phyloP scores from a whole-genome alignment of 2,329 filamentous ascomycete genomes.

The Alternaria longipes region DNA sequence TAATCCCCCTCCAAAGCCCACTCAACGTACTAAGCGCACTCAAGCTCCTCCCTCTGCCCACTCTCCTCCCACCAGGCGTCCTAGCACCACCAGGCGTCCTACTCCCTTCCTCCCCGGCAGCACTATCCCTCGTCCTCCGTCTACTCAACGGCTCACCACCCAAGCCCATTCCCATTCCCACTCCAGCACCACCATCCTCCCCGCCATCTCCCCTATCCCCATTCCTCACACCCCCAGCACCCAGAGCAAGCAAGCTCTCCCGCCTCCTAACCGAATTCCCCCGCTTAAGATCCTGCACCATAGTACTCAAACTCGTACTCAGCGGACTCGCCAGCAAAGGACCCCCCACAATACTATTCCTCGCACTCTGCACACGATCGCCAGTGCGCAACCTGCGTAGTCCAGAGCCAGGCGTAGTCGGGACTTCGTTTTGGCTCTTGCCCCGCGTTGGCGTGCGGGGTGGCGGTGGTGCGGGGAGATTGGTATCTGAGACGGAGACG shows the following conservation, averaged over 20 bases:
- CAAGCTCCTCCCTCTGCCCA: constrained; percentile 33
- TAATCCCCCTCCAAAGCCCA: constrained; percentile 43
- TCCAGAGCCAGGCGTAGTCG: constrained; percentile 29
- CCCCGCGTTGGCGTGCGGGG: constrained; percentile 20
- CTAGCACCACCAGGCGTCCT: background rate
- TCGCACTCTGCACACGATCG: constrained; percentile 46
- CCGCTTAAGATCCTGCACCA: constrained; percentile 72
- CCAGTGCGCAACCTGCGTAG: constrained; percentile 41
- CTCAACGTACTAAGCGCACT: constrained; percentile 39
- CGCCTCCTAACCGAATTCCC: constrained; percentile 52
- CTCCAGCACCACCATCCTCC: background rate
- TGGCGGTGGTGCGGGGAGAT: constrained; percentile 16
- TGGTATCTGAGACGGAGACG: constrained; percentile 28
- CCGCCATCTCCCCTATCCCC: constrained; percentile 10
- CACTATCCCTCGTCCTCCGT: constrained; percentile 28
- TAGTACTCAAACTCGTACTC: constrained; percentile 67
- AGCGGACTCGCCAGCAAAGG: constrained; percentile 70
- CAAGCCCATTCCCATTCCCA: background rate
- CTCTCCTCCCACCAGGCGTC: background rate
- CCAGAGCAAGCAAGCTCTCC: constrained; percentile 16
- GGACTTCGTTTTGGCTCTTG: constrained; percentile 24
- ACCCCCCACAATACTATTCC: constrained; percentile 60
- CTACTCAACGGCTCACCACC: constrained; percentile 37
- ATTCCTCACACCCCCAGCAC: constrained; percentile 13
- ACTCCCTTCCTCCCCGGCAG: background rate